Evolutionary conservation across 331 rosid genomes (phyloP).

Genomic region (Stylosanthes scabra): DNA sequence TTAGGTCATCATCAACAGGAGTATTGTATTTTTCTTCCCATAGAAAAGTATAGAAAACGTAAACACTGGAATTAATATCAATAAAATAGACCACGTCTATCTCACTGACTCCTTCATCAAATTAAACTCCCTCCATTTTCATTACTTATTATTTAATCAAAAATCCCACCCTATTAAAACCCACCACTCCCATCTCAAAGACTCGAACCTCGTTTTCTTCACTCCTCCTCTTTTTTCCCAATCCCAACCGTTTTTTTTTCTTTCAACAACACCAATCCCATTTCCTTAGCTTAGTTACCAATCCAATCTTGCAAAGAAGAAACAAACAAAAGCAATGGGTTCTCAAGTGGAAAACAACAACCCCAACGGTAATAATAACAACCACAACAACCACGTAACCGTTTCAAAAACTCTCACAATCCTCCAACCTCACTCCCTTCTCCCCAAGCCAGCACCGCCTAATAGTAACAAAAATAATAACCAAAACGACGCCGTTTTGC

Average conservation of each 20-base stretch:
- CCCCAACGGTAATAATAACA: conserved; percentile 1
- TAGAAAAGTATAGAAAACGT: no score
- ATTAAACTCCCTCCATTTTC: no score
- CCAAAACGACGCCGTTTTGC: conserved; percentile 31
- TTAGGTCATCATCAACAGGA: no score
- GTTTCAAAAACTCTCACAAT: conserved; percentile 34
- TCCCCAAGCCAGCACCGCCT: conserved; percentile 78
- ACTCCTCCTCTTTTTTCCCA: background rate
- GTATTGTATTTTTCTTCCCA: no score
- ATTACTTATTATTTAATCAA: no score
- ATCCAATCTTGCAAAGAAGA: no score
- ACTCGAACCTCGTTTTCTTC: conserved; percentile 7
- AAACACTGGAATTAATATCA: no score
- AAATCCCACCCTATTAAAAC: conserved; percentile 31
- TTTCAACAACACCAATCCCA: background rate
- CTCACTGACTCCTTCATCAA: conserved; percentile 23
- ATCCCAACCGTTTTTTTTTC: background rate
- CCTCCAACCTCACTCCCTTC: conserved; percentile 69
- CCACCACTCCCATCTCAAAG: background rate
- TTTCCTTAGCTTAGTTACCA: no score
- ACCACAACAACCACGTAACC: conserved; percentile 18
- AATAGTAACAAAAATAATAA: background rate
- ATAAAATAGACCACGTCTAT: conserved; percentile 18
- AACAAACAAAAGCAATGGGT: conserved; percentile 30
- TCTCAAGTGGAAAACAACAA: conserved; percentile 7